Evolutionary conservation across 352 stramenopile species (phyloP), one percentile per base, ranked within the genome.

Genomic region (Pythium utonaiense): DNA sequence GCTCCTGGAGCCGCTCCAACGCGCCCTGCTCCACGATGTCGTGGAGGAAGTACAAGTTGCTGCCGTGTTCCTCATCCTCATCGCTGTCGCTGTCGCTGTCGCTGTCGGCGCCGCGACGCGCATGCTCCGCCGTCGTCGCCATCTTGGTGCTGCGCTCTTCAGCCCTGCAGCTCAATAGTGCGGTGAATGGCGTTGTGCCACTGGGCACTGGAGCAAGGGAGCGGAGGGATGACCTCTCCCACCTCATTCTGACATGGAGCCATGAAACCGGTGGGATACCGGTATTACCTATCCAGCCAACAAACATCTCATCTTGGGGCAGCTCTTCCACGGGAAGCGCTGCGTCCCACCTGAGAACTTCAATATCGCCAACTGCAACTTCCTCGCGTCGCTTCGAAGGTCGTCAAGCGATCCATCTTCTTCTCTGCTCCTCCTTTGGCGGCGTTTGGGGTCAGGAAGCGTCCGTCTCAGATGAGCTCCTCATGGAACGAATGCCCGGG

Each of bases 21-120:
- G 59, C 61, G 10, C 83, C 83, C 53, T 81, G 63, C 53, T 93
- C 75, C 16, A 73, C 72, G 7, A 85, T 50, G 51, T 93, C 78
- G 61, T 93, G 83, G 31, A 93, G 48, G 16, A 73, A 48, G 54
- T 76, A 92, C 27, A 73, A 21, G 25, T 74, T 70, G 33, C 72
- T 56, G 16, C 66, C 59, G 4, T 74, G 64, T 6, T 84, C 79
- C 13, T 75, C 69, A 21, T 78, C 76, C 38, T 81, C 71, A 25
- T 71, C 70, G 44, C 77, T 64, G 1, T 75, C 68, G 48, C 77
- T 71, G 25, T 59, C 58, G 51, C 68, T 61, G 27, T 55, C 41
- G n/a, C 28, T 33, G 28, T 3, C 48, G 47, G 33, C 30, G 49
- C 36, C 33, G 28, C 28, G 49, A 1, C 47, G 38, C 52, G 53